Evolutionary conservation across 768 basidiomycete species (phyloP).

Genomic region (Suillus brevipes): DNA sequence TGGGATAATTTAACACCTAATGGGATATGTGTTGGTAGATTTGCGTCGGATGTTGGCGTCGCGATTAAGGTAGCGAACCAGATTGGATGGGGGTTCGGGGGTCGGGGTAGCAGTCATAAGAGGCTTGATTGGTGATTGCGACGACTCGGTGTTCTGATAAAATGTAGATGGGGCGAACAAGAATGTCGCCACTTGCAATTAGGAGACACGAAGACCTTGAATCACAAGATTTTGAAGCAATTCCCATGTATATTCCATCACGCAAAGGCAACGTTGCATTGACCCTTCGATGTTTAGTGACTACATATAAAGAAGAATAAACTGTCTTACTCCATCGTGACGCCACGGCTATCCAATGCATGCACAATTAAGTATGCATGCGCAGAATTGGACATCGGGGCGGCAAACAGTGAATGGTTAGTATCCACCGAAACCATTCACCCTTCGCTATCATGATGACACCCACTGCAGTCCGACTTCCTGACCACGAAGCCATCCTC

Average conservation of each 20-base stretch:
- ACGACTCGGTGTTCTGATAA: neutral
- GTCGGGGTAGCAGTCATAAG: constrained; percentile 29
- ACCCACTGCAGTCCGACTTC: too few species aligned
- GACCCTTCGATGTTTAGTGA: neutral
- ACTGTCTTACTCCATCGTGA: too few species aligned
- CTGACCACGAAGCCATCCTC: too few species aligned
- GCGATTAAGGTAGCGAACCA: constrained; percentile 48
- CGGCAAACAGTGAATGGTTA: too few species aligned
- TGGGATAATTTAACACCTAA: neutral
- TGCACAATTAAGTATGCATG: too few species aligned
- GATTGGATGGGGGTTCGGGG: constrained; percentile 54
- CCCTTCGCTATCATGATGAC: too few species aligned
- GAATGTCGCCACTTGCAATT: neutral
- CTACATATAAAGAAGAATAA: too few species aligned
- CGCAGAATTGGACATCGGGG: too few species aligned
- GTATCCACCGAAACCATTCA: too few species aligned
- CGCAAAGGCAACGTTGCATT: neutral
- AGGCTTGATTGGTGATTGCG: constrained; percentile 18
- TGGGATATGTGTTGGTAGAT: constrained; percentile 19
- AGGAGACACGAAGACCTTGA: neutral
- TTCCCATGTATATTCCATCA: neutral
- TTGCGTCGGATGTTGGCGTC: constrained; percentile 58
- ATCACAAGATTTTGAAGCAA: neutral
- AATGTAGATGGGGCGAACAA: neutral
- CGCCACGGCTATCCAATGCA: too few species aligned